These are phyloP conservation scores for Fusarium sulawesiense DNA, from an alignment of 2,329 filamentous ascomycete species.

Conservation along the genomic window DNA sequence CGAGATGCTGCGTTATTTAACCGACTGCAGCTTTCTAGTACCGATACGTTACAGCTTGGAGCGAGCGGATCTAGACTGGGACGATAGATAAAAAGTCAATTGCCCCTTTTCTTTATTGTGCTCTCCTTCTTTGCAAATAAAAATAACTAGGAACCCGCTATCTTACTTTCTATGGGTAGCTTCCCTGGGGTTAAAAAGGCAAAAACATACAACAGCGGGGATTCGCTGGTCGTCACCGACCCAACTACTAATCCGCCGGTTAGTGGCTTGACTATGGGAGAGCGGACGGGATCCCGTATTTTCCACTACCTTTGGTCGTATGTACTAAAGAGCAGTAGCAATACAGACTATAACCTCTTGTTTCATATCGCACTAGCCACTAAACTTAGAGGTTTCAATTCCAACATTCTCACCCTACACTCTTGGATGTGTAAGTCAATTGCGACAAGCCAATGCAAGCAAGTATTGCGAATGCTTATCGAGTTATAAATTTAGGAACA, in stretches of 20 bases:
- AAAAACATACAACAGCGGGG: slow-evolving; percentile 6
- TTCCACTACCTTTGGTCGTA: slow-evolving; percentile 11
- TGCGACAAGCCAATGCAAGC: not conserved
- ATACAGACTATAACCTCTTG: accelerated
- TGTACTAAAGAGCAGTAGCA: accelerated
- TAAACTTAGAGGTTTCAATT: accelerated
- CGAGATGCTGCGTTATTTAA: not conserved
- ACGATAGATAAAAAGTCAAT: not conserved
- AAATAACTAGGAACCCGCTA: not conserved
- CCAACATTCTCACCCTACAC: not conserved
- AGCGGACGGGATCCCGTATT: slow-evolving; percentile 9
- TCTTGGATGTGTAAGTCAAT: not conserved
- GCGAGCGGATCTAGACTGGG: not conserved
- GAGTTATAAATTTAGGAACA: accelerated
- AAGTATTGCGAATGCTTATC: too few species aligned
- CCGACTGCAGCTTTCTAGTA: not conserved
- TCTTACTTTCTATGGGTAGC: not conserved
- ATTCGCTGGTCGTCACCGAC: slow-evolving; percentile 10
- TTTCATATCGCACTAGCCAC: too few species aligned
- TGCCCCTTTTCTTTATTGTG: not conserved
- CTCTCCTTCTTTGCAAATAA: not conserved
- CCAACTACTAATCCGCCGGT: slow-evolving; percentile 11
- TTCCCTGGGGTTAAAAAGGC: not conserved
- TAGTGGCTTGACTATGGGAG: slow-evolving; percentile 10
- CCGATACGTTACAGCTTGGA: not conserved